Conservation (phyloP, 768 basidiomycete species). For the Termitomyces sp. region DNA sequence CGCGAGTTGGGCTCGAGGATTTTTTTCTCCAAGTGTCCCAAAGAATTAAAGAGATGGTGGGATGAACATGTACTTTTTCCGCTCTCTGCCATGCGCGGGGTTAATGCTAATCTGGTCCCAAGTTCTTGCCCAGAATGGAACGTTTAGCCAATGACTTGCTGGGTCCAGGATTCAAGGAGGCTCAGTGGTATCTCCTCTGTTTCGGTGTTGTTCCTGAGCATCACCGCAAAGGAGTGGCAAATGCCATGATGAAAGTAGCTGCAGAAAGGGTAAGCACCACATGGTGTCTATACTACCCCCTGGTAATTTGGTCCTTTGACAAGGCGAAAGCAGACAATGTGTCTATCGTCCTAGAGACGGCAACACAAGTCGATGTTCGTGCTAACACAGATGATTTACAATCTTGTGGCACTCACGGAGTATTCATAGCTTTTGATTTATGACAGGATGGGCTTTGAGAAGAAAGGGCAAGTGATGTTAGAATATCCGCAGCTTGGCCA, state of each 20-base stretch:
- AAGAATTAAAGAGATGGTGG: slow-evolving; percentile 24
- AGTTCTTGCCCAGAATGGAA: slow-evolving; percentile 20
- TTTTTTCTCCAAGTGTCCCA: slow-evolving; percentile 17
- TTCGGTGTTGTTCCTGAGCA: slow-evolving; percentile 24
- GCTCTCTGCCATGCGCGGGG: neutral
- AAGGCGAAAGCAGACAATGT: slow-evolving; percentile 17
- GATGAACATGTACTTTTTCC: slow-evolving; percentile 16
- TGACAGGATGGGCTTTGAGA: slow-evolving; percentile 12
- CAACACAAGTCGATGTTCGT: slow-evolving; percentile 23
- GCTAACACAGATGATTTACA: neutral
- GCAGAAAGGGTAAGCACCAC: slow-evolving; percentile 17
- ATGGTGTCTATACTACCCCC: no score
- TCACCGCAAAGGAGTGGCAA: slow-evolving; percentile 27
- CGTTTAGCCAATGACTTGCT: slow-evolving; percentile 14
- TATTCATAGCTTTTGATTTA: neutral
- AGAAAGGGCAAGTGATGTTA: slow-evolving; percentile 10
- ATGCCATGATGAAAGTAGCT: slow-evolving; percentile 18
- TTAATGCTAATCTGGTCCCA: neutral
- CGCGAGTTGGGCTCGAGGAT: slow-evolving; percentile 22
- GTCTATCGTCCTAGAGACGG: slow-evolving; percentile 22
- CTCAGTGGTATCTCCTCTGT: slow-evolving; percentile 23
- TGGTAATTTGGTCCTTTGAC: neutral
- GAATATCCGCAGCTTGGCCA: slow-evolving; percentile 2
- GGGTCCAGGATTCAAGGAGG: slow-evolving; percentile 15
- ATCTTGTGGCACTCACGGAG: no score